These are phyloP conservation scores for Nigrospora oryzae DNA, from an alignment of 2,329 filamentous ascomycete species.

Conservation along the genomic window DNA sequence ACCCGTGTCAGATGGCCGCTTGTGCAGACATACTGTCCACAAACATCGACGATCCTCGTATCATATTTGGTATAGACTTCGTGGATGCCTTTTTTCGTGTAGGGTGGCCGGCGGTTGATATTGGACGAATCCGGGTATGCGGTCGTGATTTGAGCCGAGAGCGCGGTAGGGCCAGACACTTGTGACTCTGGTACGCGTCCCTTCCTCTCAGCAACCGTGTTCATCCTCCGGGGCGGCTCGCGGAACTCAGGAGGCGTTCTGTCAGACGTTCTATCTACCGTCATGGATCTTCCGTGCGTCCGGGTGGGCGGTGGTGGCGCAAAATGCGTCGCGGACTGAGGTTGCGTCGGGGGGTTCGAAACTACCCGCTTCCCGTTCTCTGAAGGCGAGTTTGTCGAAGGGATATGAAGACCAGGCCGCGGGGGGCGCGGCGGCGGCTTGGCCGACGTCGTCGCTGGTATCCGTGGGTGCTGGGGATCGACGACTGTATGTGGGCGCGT, in stretches of 20 bases:
- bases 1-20: constrained; percentile 80
- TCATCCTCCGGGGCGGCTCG: constrained; percentile 13
- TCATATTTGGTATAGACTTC: constrained; percentile 84
- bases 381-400: not conserved
- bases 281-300: constrained; percentile 38
- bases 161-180: constrained; percentile 19
- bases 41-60: constrained; percentile 77
- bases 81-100: constrained; percentile 59
- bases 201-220: constrained; percentile 9
- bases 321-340: constrained; percentile 34
- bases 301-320: constrained; percentile 29
- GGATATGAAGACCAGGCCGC: constrained; percentile 20
- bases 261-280: constrained; percentile 35
- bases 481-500: constrained; percentile 32
- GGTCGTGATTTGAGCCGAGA: constrained; percentile 41
- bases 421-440: constrained; percentile 36
- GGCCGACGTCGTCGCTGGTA: constrained; percentile 16
- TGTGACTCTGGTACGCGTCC: constrained; percentile 8
- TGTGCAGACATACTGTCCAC: constrained; percentile 79
- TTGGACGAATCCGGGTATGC: constrained; percentile 80
- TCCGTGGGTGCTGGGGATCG: constrained; percentile 19
- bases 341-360: constrained; percentile 35
- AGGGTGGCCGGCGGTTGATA: constrained; percentile 76
- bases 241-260: constrained; percentile 28
- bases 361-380: constrained; percentile 26